Conservation (phyloP, 2,329 filamentous ascomycete species). For the Fusarium sp. region DNA sequence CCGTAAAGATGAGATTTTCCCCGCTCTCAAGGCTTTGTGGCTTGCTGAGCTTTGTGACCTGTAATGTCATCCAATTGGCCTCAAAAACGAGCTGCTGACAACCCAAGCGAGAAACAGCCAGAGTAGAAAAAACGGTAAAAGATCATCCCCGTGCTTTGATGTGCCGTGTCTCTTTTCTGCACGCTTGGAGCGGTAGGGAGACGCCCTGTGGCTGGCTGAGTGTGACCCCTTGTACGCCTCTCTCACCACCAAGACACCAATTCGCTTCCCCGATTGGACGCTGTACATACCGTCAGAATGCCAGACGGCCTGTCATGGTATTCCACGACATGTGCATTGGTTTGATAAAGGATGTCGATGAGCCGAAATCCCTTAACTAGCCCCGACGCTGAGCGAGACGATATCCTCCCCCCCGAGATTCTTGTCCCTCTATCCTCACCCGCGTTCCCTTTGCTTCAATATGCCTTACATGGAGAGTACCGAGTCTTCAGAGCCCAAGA, state of each 20-base stretch:
- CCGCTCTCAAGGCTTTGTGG: conserved; percentile 14
- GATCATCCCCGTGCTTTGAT: background rate
- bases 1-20: background rate
- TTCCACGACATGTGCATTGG: background rate
- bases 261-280: background rate
- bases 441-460: background rate
- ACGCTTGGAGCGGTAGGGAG: background rate
- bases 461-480: conserved; percentile 31
- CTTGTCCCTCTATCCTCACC: background rate
- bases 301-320: background rate
- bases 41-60: conserved; percentile 24
- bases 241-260: background rate
- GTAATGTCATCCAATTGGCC: background rate
- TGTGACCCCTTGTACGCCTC: background rate
- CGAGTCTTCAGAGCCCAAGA: conserved; percentile 46
- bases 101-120: background rate
- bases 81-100: background rate
- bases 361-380: background rate
- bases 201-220: background rate
- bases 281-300: background rate
- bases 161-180: background rate
- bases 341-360: conserved; percentile 5
- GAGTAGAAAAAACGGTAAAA: background rate
- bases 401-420: background rate
- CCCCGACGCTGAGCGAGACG: background rate